Evolutionary conservation across 805 yeast genomes (phyloP).

Genomic region (Saccharomycopsis lassenensis): DNA sequence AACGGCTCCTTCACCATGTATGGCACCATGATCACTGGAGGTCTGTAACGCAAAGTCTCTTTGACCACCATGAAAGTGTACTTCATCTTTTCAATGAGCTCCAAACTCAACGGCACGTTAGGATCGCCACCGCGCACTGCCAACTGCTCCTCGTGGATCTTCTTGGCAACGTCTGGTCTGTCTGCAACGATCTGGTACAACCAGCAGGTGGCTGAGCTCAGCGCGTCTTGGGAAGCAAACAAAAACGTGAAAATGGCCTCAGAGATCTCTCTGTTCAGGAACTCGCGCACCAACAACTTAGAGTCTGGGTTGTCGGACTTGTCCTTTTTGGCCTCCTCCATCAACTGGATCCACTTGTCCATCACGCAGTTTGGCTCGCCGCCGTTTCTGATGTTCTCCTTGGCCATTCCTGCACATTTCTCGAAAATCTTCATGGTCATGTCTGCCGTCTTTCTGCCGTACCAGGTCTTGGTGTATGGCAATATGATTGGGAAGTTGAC

Average conservation of each 20-base stretch:
- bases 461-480: conserved; percentile 97
- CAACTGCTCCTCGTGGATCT: conserved; percentile 88
- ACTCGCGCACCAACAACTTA: conserved; percentile 62
- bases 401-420: conserved; percentile 79
- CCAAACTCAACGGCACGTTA: conserved; percentile 45
- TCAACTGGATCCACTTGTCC: conserved; percentile 89
- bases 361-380: conserved; percentile 79
- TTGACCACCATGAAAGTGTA: conserved; percentile 87
- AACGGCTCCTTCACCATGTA: conserved; percentile 81
- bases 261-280: conserved; percentile 82
- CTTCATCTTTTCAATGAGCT: conserved; percentile 72
- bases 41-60: conserved; percentile 89
- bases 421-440: conserved; percentile 89
- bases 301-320: conserved; percentile 41
- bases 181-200: conserved; percentile 93
- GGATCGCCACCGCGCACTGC: conserved; percentile 73
- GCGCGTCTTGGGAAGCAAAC: conserved; percentile 97
- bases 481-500: conserved; percentile 96
- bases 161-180: conserved; percentile 79
- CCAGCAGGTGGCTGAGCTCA: conserved; percentile 97
- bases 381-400: conserved; percentile 64
- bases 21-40: conserved; percentile 98
- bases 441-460: conserved; percentile 88
- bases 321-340: conserved; percentile 49
- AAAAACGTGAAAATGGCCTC: conserved; percentile 94